Base-by-base conservation (phyloP, 2,329 filamentous ascomycete species). In the Botrytis elliptica region DNA sequence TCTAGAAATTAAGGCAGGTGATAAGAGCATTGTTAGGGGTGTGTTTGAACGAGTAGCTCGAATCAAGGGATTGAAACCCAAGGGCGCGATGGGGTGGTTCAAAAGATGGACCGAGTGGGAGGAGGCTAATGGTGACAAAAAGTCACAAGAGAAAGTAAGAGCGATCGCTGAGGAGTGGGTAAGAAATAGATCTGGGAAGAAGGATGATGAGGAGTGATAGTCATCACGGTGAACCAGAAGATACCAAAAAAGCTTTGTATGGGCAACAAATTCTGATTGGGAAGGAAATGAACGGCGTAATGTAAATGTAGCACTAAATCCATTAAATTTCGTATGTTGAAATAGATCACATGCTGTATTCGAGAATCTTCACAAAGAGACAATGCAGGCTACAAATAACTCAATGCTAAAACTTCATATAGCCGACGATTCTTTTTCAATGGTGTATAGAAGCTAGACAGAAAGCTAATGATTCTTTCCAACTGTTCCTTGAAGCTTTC, bases 31-130 rank as follows among this genome's bases (percentile, higher is more conserved):
- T 52, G 88, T 95, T 42, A 87, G 94, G 66, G 90, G 91, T 75
- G 84, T 98, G 66, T 98, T 96, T 81, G 94, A 97, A 84, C 87
- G 95, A 62, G 92, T 95, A 80, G 86, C 88, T 40, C 89, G 88
- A 77, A 87, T 87, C 55, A 90, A 90, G 84, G 87, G 87, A 2
- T 85, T 97, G 78, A 97, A 97, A 86, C 89, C 92, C 59, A 91
- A 93, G 81, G 89, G 94, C 81, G 94, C 94, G 25, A 91, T 92
- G 84, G 92, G 90, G 80, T 93, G 97, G 86, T 99, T 98, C 84
- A 93, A 93, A 84, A 89, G 93, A 78, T 99, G 96, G 96, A 88
- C 92, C 73, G 89, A 92, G 77, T 98, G 94, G 89, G 96, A 99
- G 85, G 90, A 92, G 83, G 88, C 87, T 81, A 84, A 89, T 74